Conservation (phyloP, 2,329 filamentous ascomycete genomes). For the Clonostachys chloroleuca region DNA sequence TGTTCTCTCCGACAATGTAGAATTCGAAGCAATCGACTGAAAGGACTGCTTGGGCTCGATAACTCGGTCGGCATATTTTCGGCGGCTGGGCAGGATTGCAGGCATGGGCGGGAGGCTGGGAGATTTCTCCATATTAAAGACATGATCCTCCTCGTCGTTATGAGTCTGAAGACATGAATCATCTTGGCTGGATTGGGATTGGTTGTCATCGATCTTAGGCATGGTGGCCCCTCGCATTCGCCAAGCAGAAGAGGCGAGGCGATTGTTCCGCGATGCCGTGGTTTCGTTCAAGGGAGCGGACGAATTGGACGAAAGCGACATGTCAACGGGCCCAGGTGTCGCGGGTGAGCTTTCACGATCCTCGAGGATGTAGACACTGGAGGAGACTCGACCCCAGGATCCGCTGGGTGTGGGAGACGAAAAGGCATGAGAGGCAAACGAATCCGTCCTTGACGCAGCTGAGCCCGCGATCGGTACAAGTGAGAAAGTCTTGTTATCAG, state of each 20-base stretch:
- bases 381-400: conserved; percentile 41
- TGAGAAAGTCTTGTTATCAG: conserved; percentile 58
- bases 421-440: conserved; percentile 30
- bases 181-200: no score
- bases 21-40: conserved; percentile 17
- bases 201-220: no score
- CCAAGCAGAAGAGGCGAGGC: conserved; percentile 29
- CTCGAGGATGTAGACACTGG: conserved; percentile 41
- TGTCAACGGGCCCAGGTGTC: conserved; percentile 22
- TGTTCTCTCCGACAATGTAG: conserved; percentile 42
- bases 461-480: conserved; percentile 28
- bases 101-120: no score
- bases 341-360: conserved; percentile 43
- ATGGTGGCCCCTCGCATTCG: conserved; percentile 42
- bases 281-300: no score
- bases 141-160: no score
- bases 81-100: no score
- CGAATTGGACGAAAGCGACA: no score
- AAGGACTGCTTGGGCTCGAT: conserved; percentile 3
- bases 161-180: no score
- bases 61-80: background rate
- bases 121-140: no score
- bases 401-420: conserved; percentile 39
- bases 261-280: background rate
- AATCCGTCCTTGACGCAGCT: conserved; percentile 15